phyloP scores from a whole-genome alignment of 345 rosid species.

The Hibiscus tridactylites region DNA sequence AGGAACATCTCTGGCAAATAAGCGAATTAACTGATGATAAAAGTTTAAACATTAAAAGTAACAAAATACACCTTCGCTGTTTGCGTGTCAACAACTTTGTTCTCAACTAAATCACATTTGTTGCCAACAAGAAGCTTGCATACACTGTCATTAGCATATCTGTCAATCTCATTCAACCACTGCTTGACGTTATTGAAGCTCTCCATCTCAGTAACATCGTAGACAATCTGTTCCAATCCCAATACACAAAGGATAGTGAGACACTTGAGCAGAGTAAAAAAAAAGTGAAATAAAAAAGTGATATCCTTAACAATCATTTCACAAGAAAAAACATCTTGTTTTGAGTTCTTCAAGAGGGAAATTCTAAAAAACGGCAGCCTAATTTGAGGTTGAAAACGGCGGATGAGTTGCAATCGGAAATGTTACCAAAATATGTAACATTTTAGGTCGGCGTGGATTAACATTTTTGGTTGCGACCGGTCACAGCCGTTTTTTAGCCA shows the following conservation, averaged over 20 bases:
- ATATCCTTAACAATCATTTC: neutral
- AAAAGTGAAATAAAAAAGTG: neutral
- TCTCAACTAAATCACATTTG: conserved; percentile 74
- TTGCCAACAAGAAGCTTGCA: conserved; percentile 85
- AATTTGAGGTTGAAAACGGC: too few relatives aligned
- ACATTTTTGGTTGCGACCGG: too few relatives aligned
- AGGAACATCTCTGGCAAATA: neutral
- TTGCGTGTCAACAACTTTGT: conserved; percentile 75
- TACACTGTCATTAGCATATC: conserved; percentile 81
- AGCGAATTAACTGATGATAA: neutral
- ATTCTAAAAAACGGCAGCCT: too few relatives aligned
- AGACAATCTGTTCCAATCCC: conserved; percentile 50
- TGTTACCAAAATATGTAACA: too few relatives aligned
- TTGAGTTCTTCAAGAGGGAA: neutral
- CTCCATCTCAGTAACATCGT: conserved; percentile 82
- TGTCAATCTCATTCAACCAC: conserved; percentile 78
- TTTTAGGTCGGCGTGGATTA: too few relatives aligned
- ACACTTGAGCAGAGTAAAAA: neutral
- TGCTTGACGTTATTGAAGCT: conserved; percentile 91
- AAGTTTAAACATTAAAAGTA: neutral
- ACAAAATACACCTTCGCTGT: conserved; percentile 50
- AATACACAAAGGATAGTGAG: conserved; percentile 1
- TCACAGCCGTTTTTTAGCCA: too few relatives aligned
- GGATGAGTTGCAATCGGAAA: too few relatives aligned
- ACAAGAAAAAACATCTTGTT: neutral